A percentile compares a stretch with the other conserved stretches of the same genome.
Evolutionary conservation across 495 filamentous ascomycete species (phyloP).

Genomic region (Xanthoparmelia taractica): DNA sequence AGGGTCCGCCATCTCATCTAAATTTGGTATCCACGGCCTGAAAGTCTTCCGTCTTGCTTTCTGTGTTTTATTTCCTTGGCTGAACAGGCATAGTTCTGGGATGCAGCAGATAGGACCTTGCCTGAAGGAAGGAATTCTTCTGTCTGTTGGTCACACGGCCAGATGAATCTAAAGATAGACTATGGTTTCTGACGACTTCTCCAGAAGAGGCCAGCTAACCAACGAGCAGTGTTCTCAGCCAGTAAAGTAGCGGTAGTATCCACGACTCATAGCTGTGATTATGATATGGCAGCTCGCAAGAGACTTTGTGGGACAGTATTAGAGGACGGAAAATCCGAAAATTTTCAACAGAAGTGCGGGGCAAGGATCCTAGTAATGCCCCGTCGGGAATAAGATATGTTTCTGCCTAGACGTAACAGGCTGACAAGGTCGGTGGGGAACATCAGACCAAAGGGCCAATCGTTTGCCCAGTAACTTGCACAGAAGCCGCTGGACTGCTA

Average conservation of each 20-base stretch:
- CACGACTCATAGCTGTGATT: background rate
- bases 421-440: background rate
- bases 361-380: background rate
- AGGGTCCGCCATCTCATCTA: background rate
- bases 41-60: background rate
- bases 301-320: background rate
- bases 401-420: background rate
- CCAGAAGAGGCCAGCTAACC: too few species aligned
- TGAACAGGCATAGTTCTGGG: too few species aligned
- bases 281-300: background rate
- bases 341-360: background rate
- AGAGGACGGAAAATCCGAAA: background rate
- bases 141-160: too few species aligned
- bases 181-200: too few species aligned
- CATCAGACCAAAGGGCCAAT: background rate
- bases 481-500: background rate
- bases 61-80: background rate
- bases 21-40: background rate
- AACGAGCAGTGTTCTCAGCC: too few species aligned
- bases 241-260: too few species aligned
- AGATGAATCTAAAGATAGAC: too few species aligned
- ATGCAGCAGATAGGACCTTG: too few species aligned
- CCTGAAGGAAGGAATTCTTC: too few species aligned
- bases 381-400: too few species aligned
- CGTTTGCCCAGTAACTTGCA: background rate